A percentile compares a stretch with the other conserved stretches of the same genome.
phyloP scores from a whole-genome alignment of 345 rosid genomes.

The Balakata baccata region DNA sequence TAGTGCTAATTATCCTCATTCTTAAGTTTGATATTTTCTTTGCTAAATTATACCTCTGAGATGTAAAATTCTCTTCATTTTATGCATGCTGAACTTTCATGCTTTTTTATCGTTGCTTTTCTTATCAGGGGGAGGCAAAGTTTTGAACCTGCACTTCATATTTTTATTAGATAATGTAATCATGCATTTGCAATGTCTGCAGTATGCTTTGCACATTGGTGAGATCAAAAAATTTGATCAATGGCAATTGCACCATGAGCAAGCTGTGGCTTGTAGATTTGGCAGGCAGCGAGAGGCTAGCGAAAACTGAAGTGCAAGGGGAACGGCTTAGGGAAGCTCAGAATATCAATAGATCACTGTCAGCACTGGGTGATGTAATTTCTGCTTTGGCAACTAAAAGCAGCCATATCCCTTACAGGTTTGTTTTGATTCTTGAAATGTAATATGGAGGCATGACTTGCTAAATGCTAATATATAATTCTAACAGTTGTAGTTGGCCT shows the following conservation, averaged over 20 bases:
- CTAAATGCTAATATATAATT: background rate
- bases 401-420: conserved; percentile 44
- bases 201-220: conserved; percentile 23
- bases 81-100: background rate
- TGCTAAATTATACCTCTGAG: background rate
- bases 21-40: background rate
- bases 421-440: background rate
- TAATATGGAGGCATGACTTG: background rate
- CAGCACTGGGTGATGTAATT: conserved; percentile 47
- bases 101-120: no score
- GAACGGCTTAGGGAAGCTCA: conserved; percentile 49
- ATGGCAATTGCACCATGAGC: conserved; percentile 23
- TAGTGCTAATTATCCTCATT: background rate
- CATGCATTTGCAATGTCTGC: background rate
- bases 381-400: conserved; percentile 43
- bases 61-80: background rate
- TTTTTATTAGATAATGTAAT: background rate
- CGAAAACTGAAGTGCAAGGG: conserved; percentile 44
- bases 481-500: conserved; percentile 3
- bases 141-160: background rate
- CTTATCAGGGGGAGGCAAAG: background rate
- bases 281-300: conserved; percentile 52
- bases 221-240: conserved; percentile 18
- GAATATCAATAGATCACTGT: conserved; percentile 43
- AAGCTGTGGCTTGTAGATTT: conserved; percentile 49